Conservation (phyloP, 441 rosid species). For the Codiaeum variegatum region DNA sequence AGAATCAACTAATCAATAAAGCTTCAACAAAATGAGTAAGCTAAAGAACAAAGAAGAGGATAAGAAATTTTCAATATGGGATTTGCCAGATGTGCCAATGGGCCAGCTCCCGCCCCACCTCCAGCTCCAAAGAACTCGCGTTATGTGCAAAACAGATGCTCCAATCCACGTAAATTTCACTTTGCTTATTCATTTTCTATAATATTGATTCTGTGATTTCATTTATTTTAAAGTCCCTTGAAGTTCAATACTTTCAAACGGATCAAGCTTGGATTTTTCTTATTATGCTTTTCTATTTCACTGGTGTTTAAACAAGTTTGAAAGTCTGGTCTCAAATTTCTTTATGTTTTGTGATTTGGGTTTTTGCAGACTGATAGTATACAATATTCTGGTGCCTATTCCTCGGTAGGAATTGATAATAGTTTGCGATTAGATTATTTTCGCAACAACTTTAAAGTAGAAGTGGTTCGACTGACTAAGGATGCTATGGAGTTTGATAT, state of each 20-base stretch:
- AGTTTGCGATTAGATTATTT: conserved; percentile 50
- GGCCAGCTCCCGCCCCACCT: conserved; percentile 62
- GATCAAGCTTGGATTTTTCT: background rate
- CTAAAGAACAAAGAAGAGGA: conserved; percentile 12
- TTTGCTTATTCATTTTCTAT: too few species aligned
- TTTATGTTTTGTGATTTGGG: conserved; percentile 19
- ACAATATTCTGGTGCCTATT: conserved; percentile 72
- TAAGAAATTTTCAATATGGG: conserved; percentile 39
- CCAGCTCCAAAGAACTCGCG: conserved; percentile 57
- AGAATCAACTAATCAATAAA: background rate
- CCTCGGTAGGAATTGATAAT: conserved; percentile 64
- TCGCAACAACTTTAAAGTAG: conserved; percentile 51
- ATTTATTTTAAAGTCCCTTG: background rate
- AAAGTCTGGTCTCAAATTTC: conserved; percentile 3
- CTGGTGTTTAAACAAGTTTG: background rate
- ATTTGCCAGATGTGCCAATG: conserved; percentile 73
- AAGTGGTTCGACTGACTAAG: conserved; percentile 41
- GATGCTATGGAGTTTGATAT: conserved; percentile 83
- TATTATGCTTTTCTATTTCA: background rate
- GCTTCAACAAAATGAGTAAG: conserved; percentile 1
- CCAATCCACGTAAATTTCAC: conserved; percentile 46
- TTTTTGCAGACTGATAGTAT: conserved; percentile 54
- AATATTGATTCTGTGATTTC: background rate
- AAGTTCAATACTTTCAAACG: background rate
- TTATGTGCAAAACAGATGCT: conserved; percentile 57